phyloP scores from a whole-genome alignment of 208 protist genomes.

The Phytomonas sp. region DNA sequence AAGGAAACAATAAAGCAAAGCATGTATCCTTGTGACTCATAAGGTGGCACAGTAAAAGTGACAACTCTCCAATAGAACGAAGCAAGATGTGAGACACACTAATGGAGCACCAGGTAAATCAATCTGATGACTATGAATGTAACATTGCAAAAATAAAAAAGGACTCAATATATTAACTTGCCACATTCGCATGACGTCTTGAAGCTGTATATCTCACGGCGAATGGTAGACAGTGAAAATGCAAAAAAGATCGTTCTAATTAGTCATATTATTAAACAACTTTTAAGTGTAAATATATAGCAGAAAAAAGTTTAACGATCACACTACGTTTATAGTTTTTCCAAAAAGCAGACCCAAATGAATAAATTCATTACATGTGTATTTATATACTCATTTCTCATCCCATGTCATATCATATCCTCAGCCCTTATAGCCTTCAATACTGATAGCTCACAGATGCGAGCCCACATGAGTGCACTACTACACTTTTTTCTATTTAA shows the following conservation, averaged over 20 bases:
- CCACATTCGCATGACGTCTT: not conserved
- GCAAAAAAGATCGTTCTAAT: not conserved
- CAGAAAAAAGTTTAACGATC: not conserved
- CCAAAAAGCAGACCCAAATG: not conserved
- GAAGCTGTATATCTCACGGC: not conserved
- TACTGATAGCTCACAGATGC: not conserved
- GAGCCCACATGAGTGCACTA: not conserved
- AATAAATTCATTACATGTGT: slow-evolving; percentile 2
- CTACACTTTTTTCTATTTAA: not conserved
- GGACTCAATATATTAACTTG: not conserved
- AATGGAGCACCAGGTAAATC: not conserved
- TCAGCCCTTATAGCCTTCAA: not conserved
- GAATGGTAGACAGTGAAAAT: slow-evolving; percentile 3
- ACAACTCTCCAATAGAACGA: not conserved
- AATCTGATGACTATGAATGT: not conserved
- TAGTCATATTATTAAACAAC: not conserved
- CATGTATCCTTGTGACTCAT: slow-evolving; percentile 16
- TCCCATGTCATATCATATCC: not conserved
- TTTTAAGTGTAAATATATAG: not conserved
- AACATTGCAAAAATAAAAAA: slow-evolving; percentile 6
- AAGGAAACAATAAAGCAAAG: slow-evolving; percentile 9
- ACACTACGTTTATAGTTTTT: slow-evolving; percentile 1
- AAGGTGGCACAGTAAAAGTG: slow-evolving; percentile 14
- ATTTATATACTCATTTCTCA: not conserved
- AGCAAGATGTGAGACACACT: not conserved